Base-by-base conservation (phyloP, 2,329 filamentous ascomycete species). In the Grosmannia serpens region DNA sequence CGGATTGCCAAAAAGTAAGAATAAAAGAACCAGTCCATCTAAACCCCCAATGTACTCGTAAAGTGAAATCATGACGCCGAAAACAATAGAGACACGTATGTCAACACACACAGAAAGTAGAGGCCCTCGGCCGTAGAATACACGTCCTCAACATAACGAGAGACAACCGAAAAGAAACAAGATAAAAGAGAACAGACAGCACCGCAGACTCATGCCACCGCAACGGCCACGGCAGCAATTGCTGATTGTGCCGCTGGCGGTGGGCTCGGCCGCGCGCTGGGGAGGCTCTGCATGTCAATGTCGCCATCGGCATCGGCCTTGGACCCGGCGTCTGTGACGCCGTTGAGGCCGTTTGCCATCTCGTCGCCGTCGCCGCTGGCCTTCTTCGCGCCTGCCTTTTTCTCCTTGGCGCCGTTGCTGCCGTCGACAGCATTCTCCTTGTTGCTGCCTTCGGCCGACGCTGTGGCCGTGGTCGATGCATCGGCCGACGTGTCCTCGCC, bases 391-490 rank as follows among this genome's bases (percentile, higher is more conserved):
- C 33, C 49, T 22, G 47, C 13, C 26, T 50, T 50, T 13, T 50
- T 17, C 47, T 29, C 17, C 24, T 35, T 44, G 24, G 38, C 24
- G n/a, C 29, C 26, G 7, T 33, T 50, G 26, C 24, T 35, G 55
- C 9, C 41, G 10, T 26, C 38, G 24, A 8, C 82, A 66, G 83
- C 81, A 67, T 84, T 83, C 69, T 86, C 81, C 69, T 88, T 84
- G 66, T 77, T 80, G 72, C 80, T 84, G 66, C 77, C 71, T 15
- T 70, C 72, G 61, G 62, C 65, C 26, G 70, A 70, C 4, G 47
- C 56, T 1, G 61, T 61, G 3, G 61, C 55, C 3, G 65, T 56
- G 1, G 58, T 54, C 27, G 58, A 70, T 24, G 65, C 67, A 10
- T 77, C 75, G 51, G 73, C 74, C 17, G 60, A 58, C 2, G 46